Conservation (phyloP, 148 eudicot species). For the Oxyria digyna region DNA sequence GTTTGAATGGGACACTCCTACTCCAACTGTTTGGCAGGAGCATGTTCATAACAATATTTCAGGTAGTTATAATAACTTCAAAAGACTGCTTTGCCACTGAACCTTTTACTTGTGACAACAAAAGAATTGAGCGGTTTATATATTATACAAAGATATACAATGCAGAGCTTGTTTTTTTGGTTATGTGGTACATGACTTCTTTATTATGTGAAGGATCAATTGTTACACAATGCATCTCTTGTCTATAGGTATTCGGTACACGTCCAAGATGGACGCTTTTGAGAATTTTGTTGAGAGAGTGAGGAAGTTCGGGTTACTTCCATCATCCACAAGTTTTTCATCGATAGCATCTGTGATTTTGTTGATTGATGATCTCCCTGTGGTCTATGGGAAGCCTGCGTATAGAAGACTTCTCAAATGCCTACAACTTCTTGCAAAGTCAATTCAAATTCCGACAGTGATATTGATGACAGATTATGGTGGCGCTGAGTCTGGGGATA, state of each 20-base stretch:
- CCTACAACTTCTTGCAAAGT: constrained; percentile 70
- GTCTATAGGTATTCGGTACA: constrained; percentile 51
- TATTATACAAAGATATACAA: neutral
- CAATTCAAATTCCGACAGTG: constrained; percentile 66
- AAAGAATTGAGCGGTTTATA: neutral
- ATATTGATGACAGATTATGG: constrained; percentile 63
- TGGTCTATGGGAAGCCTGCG: constrained; percentile 60
- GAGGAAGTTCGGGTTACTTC: constrained; percentile 66
- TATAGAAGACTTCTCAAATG: constrained; percentile 51
- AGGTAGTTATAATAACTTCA: constrained; percentile 30
- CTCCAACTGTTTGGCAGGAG: constrained; percentile 93
- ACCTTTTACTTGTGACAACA: neutral
- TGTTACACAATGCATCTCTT: neutral
- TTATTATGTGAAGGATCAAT: too few species aligned
- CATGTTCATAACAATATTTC: constrained; percentile 58
- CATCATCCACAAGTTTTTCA: constrained; percentile 26
- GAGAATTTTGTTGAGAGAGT: constrained; percentile 75
- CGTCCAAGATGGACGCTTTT: constrained; percentile 86
- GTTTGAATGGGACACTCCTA: constrained; percentile 92
- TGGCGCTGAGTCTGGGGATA: constrained; percentile 48
- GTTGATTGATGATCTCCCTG: constrained; percentile 87
- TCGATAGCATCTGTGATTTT: constrained; percentile 31
- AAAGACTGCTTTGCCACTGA: neutral
- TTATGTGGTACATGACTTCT: neutral
- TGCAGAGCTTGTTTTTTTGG: neutral